phyloP scores from a whole-genome alignment of 2,329 filamentous ascomycete genomes.

The Rutstroemia sp. region DNA sequence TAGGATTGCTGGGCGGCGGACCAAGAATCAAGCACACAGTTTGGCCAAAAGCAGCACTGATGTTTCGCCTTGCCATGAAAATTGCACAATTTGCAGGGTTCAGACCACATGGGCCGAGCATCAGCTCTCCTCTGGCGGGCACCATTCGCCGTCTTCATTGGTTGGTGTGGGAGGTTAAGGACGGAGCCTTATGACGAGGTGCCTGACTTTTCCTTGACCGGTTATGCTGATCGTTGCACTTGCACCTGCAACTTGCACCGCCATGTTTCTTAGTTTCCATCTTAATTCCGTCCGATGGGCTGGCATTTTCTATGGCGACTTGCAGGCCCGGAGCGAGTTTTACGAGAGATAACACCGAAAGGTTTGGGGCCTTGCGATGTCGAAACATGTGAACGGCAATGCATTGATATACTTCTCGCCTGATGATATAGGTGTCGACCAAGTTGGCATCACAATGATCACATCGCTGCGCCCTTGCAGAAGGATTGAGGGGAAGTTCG shows the following conservation, averaged over 20 bases:
- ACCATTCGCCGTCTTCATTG: not conserved
- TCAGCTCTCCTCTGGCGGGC: conserved; percentile 3
- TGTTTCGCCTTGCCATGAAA: conserved; percentile 4
- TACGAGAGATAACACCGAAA: not conserved
- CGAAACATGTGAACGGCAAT: not conserved
- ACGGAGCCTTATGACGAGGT: conserved; percentile 8
- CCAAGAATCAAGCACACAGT: not conserved
- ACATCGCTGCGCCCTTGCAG: not conserved
- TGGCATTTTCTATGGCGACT: not conserved
- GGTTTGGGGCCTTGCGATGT: no score
- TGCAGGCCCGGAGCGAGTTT: not conserved
- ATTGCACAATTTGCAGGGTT: not conserved
- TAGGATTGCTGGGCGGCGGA: no score
- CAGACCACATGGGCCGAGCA: conserved; percentile 5
- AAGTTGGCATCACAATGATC: not conserved
- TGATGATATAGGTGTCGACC: not conserved
- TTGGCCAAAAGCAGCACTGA: conserved; percentile 2
- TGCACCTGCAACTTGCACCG: not conserved
- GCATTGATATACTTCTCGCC: not conserved
- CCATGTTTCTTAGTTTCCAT: not conserved
- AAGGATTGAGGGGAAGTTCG: not conserved
- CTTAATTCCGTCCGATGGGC: not conserved
- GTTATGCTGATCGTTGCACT: conserved; percentile 5
- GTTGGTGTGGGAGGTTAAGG: not conserved
- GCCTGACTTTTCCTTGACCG: conserved; percentile 2